Base-by-base conservation (phyloP, 768 basidiomycete genomes). In the Coprinellus micaceus region DNA sequence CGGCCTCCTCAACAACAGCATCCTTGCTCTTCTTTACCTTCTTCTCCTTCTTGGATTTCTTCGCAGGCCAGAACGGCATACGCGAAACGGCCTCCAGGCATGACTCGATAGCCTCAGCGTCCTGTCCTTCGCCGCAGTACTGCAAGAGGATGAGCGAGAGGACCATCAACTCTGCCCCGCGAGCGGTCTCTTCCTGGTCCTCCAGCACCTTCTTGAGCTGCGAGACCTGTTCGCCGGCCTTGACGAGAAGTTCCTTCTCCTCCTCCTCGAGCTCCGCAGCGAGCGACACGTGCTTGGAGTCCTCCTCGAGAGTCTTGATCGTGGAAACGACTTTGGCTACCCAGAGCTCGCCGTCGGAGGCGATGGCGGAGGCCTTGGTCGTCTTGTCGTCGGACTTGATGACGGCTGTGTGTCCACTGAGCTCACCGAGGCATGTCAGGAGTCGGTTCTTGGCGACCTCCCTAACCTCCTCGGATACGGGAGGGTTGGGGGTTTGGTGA, bases 271-370 rank as follows among this genome's bases (percentile, higher is more conserved):
- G 61, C 9, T 84, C 80, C 7, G 70, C 69, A 1, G 86, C 69
- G 4, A 74, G 60, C 5, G 76, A 71, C 49, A 87, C 79, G 58
- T 93, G 89, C 65, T 91, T 93, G 28, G 67, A 65, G 66, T 92
- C 88, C 40, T 76, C 73, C 67, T 89, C 85, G 26, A 95, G 66
- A 44, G 64, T 56, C 47, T 74, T 71, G 54, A 90, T 77, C 12
- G 77, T 82, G 4, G 72, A 66, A 11, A 94, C 74, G 10, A 83
- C 81, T 64, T 83, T 83, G 2, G 83, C 77, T 9, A 89, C 75
- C 94, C 94, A 97, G 58, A 91, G 83, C 62, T 86, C 80, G 26
- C 91, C 91, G 56, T 90, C 81, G 6, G 83, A 79, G 36, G 88
- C 82, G 21, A 82, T 81, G 1, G 82, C 87, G 17, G 80, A 68